Evolutionary conservation across 495 filamentous ascomycete species (phyloP).

Genomic region (Bryoglossum gracile): DNA sequence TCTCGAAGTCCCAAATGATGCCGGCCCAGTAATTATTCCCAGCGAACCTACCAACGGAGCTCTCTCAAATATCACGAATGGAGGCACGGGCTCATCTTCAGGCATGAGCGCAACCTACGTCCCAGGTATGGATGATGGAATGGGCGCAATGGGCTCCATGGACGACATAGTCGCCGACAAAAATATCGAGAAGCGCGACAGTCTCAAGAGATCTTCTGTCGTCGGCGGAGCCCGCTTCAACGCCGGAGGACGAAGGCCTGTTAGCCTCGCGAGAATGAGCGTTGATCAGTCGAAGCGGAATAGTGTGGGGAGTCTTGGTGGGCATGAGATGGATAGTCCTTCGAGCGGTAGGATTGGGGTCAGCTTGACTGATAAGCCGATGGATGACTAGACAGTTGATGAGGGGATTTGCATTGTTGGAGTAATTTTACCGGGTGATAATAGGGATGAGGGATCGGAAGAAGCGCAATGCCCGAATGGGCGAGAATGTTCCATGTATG

Average conservation of each 20-base stretch:
- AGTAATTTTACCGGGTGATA: neutral
- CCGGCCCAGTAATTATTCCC: slow-evolving; percentile 24
- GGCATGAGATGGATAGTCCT: slow-evolving; percentile 18
- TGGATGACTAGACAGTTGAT: slow-evolving; percentile 60
- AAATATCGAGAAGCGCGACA: slow-evolving; percentile 44
- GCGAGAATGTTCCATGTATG: slow-evolving; percentile 14
- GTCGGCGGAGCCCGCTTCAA: slow-evolving; percentile 19
- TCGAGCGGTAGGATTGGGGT: slow-evolving; percentile 47
- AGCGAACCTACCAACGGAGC: slow-evolving; percentile 22
- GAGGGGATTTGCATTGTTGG: neutral
- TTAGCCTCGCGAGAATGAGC: slow-evolving; percentile 31
- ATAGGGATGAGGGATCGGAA: neutral
- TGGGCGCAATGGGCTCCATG: no score
- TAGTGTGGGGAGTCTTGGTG: slow-evolving; percentile 27
- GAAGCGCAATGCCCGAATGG: neutral
- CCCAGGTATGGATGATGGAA: slow-evolving; percentile 22
- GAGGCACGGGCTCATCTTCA: slow-evolving; percentile 16
- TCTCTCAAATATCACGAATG: slow-evolving; percentile 32
- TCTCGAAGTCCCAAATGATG: slow-evolving; percentile 53
- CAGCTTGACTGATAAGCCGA: slow-evolving; percentile 72
- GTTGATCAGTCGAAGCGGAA: slow-evolving; percentile 32
- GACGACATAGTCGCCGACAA: slow-evolving; percentile 31
- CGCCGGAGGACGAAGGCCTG: slow-evolving; percentile 29
- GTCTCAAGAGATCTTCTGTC: slow-evolving; percentile 36
- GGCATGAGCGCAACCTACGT: slow-evolving; percentile 15